Evolutionary conservation across 1,284 basidiomycete genomes (phyloP).

Genomic region (Tilletia setariae): DNA sequence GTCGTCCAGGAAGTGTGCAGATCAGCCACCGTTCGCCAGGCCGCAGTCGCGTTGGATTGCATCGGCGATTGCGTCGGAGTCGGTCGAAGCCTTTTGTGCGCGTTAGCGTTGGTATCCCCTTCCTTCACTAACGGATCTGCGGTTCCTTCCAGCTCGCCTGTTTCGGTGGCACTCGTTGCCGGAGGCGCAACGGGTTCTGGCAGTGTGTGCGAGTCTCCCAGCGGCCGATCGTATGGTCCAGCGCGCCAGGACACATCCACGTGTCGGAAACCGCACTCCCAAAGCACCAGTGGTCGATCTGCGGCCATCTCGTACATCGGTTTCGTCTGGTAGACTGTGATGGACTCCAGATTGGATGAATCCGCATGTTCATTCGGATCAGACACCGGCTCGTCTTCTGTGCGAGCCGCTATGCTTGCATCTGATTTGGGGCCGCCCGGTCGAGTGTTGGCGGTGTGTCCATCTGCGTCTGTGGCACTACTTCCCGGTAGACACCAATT

Average conservation of each 20-base stretch:
- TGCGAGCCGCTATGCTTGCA: background rate
- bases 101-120: too few relatives aligned
- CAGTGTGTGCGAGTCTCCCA: constrained; percentile 12
- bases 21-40: constrained; percentile 16
- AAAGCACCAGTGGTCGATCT: constrained; percentile 82
- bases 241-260: constrained; percentile 72
- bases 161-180: background rate
- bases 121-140: constrained; percentile 1
- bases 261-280: constrained; percentile 78
- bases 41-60: background rate
- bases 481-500: constrained; percentile 17
- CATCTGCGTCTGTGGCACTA: constrained; percentile 18
- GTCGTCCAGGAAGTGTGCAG: constrained; percentile 42
- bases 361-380: background rate
- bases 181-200: background rate
- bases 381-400: background rate
- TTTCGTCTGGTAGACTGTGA: constrained; percentile 58
- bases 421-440: constrained; percentile 13
- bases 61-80: background rate
- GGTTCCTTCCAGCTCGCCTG: background rate
- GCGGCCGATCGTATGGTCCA: constrained; percentile 58
- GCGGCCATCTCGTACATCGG: constrained; percentile 92
- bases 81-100: background rate
- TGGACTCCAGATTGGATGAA: background rate
- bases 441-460: constrained; percentile 13